Percentiles rank a stretch among this genome's conserved stretches.
Evolutionary conservation across 306 rosid species (phyloP).

Genomic region (Prinsepia uniflora): DNA sequence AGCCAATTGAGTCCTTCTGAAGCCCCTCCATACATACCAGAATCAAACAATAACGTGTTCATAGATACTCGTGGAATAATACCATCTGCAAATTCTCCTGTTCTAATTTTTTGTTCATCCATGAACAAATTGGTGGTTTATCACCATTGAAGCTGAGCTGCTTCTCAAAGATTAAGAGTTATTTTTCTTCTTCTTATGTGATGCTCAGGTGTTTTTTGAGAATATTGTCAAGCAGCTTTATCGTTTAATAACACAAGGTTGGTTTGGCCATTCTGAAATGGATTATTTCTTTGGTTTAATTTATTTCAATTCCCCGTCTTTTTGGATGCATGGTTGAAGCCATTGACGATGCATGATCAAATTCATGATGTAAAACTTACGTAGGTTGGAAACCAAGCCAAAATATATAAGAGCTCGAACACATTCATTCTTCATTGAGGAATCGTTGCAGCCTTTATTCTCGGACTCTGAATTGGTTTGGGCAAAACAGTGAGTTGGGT

Average conservation of each 20-base stretch:
- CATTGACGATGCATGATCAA: neutral
- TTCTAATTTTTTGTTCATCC: neutral
- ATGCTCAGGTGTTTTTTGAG: neutral
- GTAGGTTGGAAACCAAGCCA: too few species aligned
- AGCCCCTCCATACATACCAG: neutral
- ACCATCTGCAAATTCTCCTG: neutral
- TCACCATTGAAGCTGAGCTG: slow-evolving; percentile 5
- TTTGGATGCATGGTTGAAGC: neutral
- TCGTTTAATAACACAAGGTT: neutral
- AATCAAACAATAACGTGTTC: neutral
- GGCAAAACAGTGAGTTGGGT: neutral
- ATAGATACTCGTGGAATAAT: neutral
- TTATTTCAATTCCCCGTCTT: neutral
- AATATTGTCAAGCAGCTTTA: slow-evolving; percentile 1
- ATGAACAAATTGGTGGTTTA: slow-evolving; percentile 3
- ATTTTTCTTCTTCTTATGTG: neutral
- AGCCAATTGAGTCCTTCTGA: slow-evolving; percentile 44
- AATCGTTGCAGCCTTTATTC: neutral
- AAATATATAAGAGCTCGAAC: too few species aligned
- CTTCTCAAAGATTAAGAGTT: neutral
- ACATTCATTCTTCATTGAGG: neutral
- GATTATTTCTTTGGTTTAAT: neutral
- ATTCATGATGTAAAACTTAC: too few species aligned
- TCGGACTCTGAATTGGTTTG: neutral
- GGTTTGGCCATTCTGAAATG: neutral